Evolutionary conservation across 176 grass and related monocot genomes (phyloP), one percentile per base, ranked within the genome.

Genomic region (Paspalum notatum): DNA sequence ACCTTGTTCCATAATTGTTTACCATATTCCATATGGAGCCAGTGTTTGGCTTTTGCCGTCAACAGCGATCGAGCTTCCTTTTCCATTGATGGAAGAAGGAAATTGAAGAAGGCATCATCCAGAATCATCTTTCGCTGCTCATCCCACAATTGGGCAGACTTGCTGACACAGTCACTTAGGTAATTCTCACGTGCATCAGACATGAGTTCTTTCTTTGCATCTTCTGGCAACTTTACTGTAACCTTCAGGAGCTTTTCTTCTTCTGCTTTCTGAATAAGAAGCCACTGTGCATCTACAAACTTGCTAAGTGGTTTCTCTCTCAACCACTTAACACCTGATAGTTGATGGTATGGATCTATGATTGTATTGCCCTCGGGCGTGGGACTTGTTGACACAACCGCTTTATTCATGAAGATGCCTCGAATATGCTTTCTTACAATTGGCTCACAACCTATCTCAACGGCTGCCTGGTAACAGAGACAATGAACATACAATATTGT

Each of bases 221-320:
- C 77, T 80, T 91, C 90, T 69, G 90, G 84, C 46, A 99, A 87
- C 50, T 93, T 91, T 82, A 99, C 73, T 5, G 88, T 93, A 66
- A 99, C 93, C 76, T 99, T 91, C 65, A 99, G 93, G 58, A 96
- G 93, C 65, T 93, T 96, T 47, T 96, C 97, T 88, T 99, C 97
- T 80, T 99, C 93, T 50, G 86, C 97, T 90, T 96, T 99, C 88
- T 99, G 97, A 85, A 99, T 93, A 83, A 99, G 93, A 46, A 99
- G 76, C 97, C 93, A 99, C 52, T 99, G 93, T 54, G 81, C 84
- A 85, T 99, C 93, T 42, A 41, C 68, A 93, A 99, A 99, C 46
- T 90, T 89, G 55, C 71, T 82, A 62, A 99, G 80, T 70, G 97
- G 97, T 58, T 99, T 99, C 63, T 93, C 87, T 50, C 72, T 83